phyloP scores from a whole-genome alignment of 768 basidiomycete genomes.

The Tylopilus balloui region DNA sequence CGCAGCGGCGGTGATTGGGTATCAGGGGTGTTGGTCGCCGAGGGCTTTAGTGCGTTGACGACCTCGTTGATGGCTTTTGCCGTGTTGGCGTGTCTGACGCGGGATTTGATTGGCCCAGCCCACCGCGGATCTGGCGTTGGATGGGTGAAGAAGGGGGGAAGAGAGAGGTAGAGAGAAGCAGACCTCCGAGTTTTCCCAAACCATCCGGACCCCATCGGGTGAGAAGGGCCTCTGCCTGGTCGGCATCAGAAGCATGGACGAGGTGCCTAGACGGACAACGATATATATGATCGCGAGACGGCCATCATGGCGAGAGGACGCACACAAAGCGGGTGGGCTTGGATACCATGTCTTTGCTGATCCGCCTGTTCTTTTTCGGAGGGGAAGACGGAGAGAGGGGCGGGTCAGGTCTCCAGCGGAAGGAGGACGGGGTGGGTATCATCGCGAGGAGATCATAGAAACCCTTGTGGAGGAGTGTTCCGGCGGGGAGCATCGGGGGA shows the following conservation, averaged over 20 bases:
- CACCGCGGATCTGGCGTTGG: conserved; percentile 69
- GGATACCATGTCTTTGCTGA: conserved; percentile 89
- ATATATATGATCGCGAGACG: conserved; percentile 13
- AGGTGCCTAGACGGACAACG: conserved; percentile 58
- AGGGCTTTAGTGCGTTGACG: conserved; percentile 63
- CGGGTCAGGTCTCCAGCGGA: conserved; percentile 51
- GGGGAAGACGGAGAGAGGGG: neutral
- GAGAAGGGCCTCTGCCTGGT: conserved; percentile 82
- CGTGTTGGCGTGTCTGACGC: conserved; percentile 61
- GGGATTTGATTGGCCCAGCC: conserved; percentile 84
- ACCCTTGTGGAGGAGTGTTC: conserved; percentile 81
- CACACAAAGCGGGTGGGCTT: conserved; percentile 81
- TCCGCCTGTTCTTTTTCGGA: conserved; percentile 56
- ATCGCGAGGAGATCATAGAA: conserved; percentile 82
- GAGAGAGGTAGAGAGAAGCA: conserved; percentile 24
- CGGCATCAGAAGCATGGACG: conserved; percentile 86
- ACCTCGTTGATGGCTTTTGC: conserved; percentile 75
- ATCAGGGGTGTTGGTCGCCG: conserved; percentile 40
- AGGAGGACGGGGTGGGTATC: conserved; percentile 64
- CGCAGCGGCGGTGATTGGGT: conserved; percentile 52
- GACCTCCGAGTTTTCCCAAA: conserved; percentile 83
- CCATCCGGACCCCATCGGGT: conserved; percentile 88
- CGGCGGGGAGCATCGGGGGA: conserved; percentile 56
- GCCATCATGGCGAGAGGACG: conserved; percentile 32
- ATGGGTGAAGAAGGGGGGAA: conserved; percentile 23